These are phyloP conservation scores for Cercospora sp. DNA, from an alignment of 2,329 filamentous ascomycete genomes.

Conservation along the genomic window DNA sequence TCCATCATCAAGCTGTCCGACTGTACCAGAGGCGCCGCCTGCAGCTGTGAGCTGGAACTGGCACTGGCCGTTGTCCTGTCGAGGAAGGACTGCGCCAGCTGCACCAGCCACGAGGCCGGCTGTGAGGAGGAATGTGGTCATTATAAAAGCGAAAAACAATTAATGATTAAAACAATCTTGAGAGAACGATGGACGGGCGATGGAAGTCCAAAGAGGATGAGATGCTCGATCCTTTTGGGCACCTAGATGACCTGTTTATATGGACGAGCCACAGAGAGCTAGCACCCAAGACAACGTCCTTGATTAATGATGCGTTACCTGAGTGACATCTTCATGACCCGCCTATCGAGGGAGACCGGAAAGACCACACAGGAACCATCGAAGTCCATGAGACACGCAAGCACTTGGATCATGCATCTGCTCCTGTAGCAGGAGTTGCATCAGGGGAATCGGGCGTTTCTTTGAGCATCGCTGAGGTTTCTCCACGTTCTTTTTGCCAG, in stretches of 20 bases:
- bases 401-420: neutral
- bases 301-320: neutral
- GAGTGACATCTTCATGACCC: neutral
- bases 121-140: neutral
- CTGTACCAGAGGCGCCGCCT: neutral
- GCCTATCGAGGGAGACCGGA: neutral
- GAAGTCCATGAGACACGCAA: neutral
- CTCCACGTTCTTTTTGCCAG: neutral
- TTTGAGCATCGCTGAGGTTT: neutral
- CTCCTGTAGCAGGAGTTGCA: neutral
- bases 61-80: neutral
- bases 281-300: neutral
- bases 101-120: neutral
- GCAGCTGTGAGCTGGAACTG: neutral
- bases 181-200: neutral
- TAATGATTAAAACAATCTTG: neutral
- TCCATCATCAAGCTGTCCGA: neutral
- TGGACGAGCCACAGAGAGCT: neutral
- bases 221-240: neutral
- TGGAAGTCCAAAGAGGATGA: neutral
- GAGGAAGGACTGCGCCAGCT: neutral
- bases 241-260: neutral
- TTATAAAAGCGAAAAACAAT: neutral
- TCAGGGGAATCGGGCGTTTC: neutral
- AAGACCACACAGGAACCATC: neutral